Base-by-base conservation (phyloP, 2,329 filamentous ascomycete species). In the Xylogone sp. region DNA sequence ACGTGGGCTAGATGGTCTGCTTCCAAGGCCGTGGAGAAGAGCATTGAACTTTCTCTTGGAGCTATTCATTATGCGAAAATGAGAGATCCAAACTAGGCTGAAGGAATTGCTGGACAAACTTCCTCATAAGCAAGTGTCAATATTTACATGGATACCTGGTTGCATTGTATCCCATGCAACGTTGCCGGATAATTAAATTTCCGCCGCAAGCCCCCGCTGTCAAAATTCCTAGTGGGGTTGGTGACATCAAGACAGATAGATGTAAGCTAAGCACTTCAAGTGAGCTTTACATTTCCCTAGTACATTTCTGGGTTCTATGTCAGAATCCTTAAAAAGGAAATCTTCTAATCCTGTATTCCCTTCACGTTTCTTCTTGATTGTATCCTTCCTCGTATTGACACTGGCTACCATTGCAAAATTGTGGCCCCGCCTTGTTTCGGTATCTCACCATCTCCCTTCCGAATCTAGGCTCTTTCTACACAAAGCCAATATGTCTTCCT, bases 31-130 rank as follows among this genome's bases (percentile, higher is more conserved):
- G 65, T 90, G 87, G 22, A 92, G 75, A 16, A 91, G 77, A 62
- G 81, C 79, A 69, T 91, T 87, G 73, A 92, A 91, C 69, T 92
- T 92, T 61, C 88, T 81, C 72, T 92, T 93, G n/a, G 86, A 89
- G 21, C 86, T 82, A 65, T 88, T 88, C 75, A 91, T 88, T 44
- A 71, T 48, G 49, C 19, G n/a, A n/a, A 13, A 20, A 44, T n/a
- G 16, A 44, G 8, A 24, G 20, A 44, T 4, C 8, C 6, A 39
- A 16, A 39, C n/a, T 16, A 16, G 34, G n/a, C 13, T 16, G 34
- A 39, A 16, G n/a, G n/a, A 39, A 16, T 16, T 27, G 10, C 4
- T 16, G n/a, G n/a, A 39, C 10, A 39, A 18, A 4, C n/a, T 39
- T 39, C 4, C 13, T 39, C n/a, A 16, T 16, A 18, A 9, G n/a